Conservation (phyloP, 2,329 filamentous ascomycete species). For the Ophiosphaerella narmari region DNA sequence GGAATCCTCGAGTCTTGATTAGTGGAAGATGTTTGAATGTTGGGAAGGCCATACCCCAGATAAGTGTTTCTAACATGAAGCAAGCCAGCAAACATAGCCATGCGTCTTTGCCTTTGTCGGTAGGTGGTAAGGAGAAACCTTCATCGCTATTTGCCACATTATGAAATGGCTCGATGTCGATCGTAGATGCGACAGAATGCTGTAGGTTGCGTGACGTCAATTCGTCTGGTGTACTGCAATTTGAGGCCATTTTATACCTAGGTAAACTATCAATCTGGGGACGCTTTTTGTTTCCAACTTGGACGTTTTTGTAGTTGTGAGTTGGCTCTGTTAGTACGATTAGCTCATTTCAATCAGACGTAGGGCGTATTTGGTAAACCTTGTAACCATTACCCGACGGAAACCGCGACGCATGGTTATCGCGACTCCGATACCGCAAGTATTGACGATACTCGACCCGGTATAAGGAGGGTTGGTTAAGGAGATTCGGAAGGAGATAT, state of each 20-base stretch:
- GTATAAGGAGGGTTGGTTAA: too few species aligned
- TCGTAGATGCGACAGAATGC: slow-evolving; percentile 4
- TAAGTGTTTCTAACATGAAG: slow-evolving; percentile 58
- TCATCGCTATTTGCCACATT: slow-evolving; percentile 6
- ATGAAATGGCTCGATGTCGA: slow-evolving; percentile 22
- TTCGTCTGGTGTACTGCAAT: slow-evolving; percentile 16
- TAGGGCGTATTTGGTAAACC: slow-evolving; percentile 24
- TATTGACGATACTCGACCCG: background rate
- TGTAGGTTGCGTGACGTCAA: slow-evolving; percentile 16
- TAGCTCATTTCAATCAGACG: slow-evolving; percentile 8
- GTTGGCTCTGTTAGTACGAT: background rate
- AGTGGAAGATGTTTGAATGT: slow-evolving; percentile 1
- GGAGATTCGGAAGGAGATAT: too few species aligned
- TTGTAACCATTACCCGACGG: slow-evolving; percentile 4
- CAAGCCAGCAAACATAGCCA: slow-evolving; percentile 43
- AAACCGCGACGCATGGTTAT: background rate
- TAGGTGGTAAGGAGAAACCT: slow-evolving; percentile 32
- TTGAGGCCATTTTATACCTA: slow-evolving; percentile 18
- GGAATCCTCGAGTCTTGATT: slow-evolving; percentile 25
- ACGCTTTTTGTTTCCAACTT: background rate
- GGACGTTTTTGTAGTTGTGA: background rate
- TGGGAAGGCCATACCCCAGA: slow-evolving; percentile 41
- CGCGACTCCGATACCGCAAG: background rate
- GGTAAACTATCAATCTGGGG: background rate
- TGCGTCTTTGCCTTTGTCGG: slow-evolving; percentile 36